Conservation (phyloP, 768 basidiomycete genomes). For the Termitomyces sp. region DNA sequence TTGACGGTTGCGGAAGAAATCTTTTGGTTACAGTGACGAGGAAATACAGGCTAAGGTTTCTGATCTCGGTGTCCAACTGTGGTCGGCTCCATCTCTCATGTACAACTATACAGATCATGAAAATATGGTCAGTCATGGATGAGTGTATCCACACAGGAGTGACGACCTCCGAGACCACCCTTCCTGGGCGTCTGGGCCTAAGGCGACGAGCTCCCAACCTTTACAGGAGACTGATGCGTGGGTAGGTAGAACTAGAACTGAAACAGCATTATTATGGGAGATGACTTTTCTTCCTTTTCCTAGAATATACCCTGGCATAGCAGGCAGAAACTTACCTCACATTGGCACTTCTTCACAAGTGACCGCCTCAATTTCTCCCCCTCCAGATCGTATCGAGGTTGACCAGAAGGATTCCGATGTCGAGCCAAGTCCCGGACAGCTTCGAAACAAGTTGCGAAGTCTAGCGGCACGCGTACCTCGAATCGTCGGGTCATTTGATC, state of each 20-base stretch:
- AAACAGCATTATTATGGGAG: not conserved
- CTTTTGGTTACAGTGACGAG: conserved; percentile 69
- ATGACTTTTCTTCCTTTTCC: conserved; percentile 20
- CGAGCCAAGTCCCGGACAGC: not conserved
- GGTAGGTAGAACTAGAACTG: conserved; percentile 34
- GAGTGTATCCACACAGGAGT: conserved; percentile 86
- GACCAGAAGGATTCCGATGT: conserved; percentile 5
- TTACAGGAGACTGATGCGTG: conserved; percentile 87
- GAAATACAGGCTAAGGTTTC: conserved; percentile 70
- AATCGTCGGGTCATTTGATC: conserved; percentile 75
- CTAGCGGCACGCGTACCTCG: conserved; percentile 24
- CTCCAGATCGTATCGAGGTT: conserved; percentile 13
- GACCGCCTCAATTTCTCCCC: conserved; percentile 16
- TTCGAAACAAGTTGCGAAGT: conserved; percentile 2
- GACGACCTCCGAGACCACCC: conserved; percentile 65
- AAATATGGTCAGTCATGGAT: conserved; percentile 92
- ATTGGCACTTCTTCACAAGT: conserved; percentile 23
- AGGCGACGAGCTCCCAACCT: conserved; percentile 83
- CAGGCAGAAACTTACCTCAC: conserved; percentile 24
- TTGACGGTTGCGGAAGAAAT: conserved; percentile 26
- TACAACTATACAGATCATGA: conserved; percentile 39
- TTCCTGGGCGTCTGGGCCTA: conserved; percentile 82
- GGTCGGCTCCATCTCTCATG: not conserved
- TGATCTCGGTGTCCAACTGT: not conserved
- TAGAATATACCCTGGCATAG: conserved; percentile 39